phyloP scores from a whole-genome alignment of 164 flowering plant genomes.

The Dillenia turbinata region DNA sequence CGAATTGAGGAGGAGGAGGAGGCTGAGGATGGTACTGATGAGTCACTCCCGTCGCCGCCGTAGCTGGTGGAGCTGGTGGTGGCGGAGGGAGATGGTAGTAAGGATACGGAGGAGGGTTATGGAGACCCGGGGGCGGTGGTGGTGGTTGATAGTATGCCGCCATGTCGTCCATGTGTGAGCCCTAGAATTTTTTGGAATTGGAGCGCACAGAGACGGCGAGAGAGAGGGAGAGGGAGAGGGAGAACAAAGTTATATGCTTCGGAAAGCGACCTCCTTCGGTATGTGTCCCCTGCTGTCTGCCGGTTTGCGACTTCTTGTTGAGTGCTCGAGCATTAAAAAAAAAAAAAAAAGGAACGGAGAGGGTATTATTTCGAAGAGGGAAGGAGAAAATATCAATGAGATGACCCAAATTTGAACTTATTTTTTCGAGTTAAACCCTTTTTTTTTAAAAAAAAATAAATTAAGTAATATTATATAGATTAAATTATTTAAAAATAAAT shows the following conservation, averaged over 20 bases:
- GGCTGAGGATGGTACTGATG: slow-evolving; percentile 21
- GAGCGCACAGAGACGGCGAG: slow-evolving; percentile 1
- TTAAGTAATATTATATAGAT: too few relatives aligned
- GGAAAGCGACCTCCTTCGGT: too few relatives aligned
- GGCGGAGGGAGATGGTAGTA: slow-evolving; percentile 18
- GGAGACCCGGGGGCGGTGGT: slow-evolving; percentile 18
- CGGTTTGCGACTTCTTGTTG: too few relatives aligned
- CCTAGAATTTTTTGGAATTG: not conserved
- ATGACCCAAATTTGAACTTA: too few relatives aligned
- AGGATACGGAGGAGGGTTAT: slow-evolving; percentile 1
- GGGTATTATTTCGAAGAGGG: too few relatives aligned
- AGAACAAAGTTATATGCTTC: not conserved
- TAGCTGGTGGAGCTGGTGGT: slow-evolving; percentile 8
- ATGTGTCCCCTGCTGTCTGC: too few relatives aligned
- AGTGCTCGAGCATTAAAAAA: too few relatives aligned
- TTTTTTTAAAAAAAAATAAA: too few relatives aligned
- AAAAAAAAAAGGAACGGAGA: too few relatives aligned
- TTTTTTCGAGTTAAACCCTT: too few relatives aligned
- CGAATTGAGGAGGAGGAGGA: slow-evolving; percentile 18
- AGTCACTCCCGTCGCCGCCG: slow-evolving; percentile 11
- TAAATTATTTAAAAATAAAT: too few relatives aligned
- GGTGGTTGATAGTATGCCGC: slow-evolving; percentile 45
- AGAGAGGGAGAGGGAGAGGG: slow-evolving; percentile 1
- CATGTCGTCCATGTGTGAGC: slow-evolving; percentile 40
- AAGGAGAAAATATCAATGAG: too few relatives aligned